Evolutionary conservation across 2,329 filamentous ascomycete species (phyloP), one percentile per base, ranked within the genome.

Genomic region (Fusarium sp.): DNA sequence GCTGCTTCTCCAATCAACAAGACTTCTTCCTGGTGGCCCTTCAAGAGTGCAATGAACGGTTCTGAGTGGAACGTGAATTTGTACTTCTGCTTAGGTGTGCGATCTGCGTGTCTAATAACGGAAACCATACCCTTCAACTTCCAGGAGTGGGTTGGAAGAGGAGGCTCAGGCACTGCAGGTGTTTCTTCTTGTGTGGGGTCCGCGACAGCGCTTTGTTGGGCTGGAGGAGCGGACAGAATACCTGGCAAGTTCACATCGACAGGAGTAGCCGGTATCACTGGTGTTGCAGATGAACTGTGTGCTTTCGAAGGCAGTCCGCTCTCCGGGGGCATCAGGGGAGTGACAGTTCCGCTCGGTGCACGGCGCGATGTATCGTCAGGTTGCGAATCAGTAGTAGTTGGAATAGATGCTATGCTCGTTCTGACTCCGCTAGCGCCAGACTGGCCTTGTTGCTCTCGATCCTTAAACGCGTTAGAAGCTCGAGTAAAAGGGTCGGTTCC

Each of bases 21-120:
- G 2, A 99, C 96, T 77, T 99, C 96, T 79, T 98, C 95, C 75
- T 97, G 93, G 74, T 99, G 95, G 0, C 96, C 96, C 77, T 95
- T 97, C 41, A 99, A 87, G 6, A 99, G 85, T 69, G 97, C 92
- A 67, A 99, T 94, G 75, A 99, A 99, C 0, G 96, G 96, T 67
- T 94, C 93, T 0, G 94, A 97, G 76, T 99, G 96, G 74, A 99
- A 98, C 0, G 96, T 99, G 75, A 98, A 99, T 78, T 99, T 99
- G 85, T 97, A 97, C 78, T 99, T 99, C 75, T 99, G 96, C 81
- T 99, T 99, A 4, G 96, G 96, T 2, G 96, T 99, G 58, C 96
- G 91, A 81, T 99, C 96, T 4, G 97, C 97, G 79, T 99, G 96
- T 30, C 96, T 89, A 70, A 99, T 94, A 16, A 99, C 96, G 3